Evolutionary conservation across 331 rosid genomes (phyloP).

Genomic region (Malus hybrid): DNA sequence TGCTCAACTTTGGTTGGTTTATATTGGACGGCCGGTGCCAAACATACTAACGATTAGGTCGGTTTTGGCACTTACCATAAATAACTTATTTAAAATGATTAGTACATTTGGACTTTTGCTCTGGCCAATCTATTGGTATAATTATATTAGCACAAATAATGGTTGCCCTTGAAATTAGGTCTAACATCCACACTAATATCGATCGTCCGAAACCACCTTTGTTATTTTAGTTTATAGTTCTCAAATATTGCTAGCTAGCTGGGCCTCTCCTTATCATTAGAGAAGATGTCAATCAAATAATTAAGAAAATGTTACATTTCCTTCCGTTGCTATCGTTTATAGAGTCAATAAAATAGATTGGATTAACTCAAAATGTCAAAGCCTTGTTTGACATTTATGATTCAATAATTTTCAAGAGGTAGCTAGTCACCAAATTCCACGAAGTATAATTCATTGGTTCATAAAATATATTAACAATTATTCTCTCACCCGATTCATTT

Average conservation of each 20-base stretch:
- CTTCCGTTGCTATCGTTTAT: neutral
- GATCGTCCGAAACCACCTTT: neutral
- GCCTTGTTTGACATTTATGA: neutral
- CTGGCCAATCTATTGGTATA: neutral
- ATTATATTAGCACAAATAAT: neutral
- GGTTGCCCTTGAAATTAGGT: neutral
- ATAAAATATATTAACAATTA: too few relatives aligned
- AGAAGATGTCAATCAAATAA: neutral
- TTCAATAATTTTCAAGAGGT: neutral
- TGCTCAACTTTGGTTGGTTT: constrained; percentile 1
- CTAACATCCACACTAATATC: neutral
- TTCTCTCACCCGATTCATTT: neutral
- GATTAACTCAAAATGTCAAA: neutral
- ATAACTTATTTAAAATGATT: neutral
- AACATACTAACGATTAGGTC: neutral
- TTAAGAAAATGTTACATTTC: neutral
- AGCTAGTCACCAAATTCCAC: neutral
- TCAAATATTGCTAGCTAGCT: neutral
- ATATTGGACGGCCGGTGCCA: neutral
- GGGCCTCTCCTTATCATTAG: neutral
- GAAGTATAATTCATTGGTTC: neutral
- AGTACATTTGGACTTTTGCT: neutral
- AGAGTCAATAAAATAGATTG: neutral
- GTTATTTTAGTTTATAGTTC: neutral
- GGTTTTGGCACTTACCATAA: neutral